Conservation (phyloP, 495 filamentous ascomycete species). For the Apiosordaria backusii region DNA sequence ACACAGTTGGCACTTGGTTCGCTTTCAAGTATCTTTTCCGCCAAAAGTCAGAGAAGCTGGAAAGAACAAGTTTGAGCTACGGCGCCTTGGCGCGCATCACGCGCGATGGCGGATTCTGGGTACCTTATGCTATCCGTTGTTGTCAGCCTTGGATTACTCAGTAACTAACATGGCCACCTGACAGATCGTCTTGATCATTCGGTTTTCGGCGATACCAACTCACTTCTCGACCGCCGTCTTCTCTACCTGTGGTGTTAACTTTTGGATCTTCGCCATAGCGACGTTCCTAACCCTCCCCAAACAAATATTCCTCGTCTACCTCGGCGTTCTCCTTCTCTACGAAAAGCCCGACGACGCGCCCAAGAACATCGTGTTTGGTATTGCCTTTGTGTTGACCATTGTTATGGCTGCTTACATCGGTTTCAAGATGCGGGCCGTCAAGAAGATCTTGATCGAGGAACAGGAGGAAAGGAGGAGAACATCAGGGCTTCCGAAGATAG, state of each 20-base stretch:
- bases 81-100: constrained; percentile 30
- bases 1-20: constrained; percentile 24
- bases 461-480: constrained; percentile 21
- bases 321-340: constrained; percentile 31
- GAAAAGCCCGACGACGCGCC: constrained; percentile 21
- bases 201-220: constrained; percentile 33
- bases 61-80: constrained; percentile 32
- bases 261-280: constrained; percentile 32
- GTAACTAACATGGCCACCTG: neutral
- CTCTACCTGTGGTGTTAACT: constrained; percentile 34
- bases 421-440: constrained; percentile 29
- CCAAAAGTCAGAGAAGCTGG: constrained; percentile 25
- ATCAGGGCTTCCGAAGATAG: neutral
- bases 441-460: constrained; percentile 29
- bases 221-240: constrained; percentile 37
- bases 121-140: neutral
- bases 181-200: constrained; percentile 32
- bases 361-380: constrained; percentile 29
- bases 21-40: constrained; percentile 31
- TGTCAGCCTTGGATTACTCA: neutral
- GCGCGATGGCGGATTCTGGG: constrained; percentile 30
- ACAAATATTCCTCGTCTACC: constrained; percentile 35
- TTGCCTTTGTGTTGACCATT: constrained; percentile 26
- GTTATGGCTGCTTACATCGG: constrained; percentile 27
- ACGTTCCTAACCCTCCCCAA: constrained; percentile 35